Percentiles rank a stretch among this genome's conserved stretches.
phyloP scores from a whole-genome alignment of 495 filamentous ascomycete genomes.

The Aspergillus kassunensis region DNA sequence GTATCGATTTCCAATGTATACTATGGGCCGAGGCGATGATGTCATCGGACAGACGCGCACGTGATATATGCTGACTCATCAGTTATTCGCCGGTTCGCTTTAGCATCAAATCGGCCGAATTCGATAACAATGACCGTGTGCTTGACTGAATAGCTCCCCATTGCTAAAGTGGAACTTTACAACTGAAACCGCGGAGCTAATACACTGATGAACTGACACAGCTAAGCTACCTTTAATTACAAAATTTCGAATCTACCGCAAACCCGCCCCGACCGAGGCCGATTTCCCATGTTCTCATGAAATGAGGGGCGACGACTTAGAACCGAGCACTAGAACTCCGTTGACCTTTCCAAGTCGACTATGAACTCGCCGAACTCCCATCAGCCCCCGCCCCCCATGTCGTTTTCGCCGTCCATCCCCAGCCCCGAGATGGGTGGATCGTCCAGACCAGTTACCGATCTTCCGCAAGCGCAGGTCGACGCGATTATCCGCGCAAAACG shows the following conservation, averaged over 20 bases:
- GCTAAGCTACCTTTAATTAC: not conserved
- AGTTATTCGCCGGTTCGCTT: too few species aligned
- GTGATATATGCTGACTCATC: not conserved
- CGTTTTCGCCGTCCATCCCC: slow-evolving; percentile 31
- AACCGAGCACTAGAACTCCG: not conserved
- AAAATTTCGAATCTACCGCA: not conserved
- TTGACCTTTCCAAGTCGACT: not conserved
- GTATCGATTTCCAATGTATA: too few species aligned
- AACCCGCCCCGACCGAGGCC: not conserved
- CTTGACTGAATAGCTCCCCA: not conserved
- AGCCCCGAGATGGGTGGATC: slow-evolving; percentile 25
- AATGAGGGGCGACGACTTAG: not conserved
- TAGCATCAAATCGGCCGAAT: not conserved
- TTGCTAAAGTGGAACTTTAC: not conserved
- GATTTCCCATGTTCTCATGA: not conserved
- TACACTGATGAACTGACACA: not conserved
- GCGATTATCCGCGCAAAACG: slow-evolving; percentile 49
- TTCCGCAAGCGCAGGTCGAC: slow-evolving; percentile 45
- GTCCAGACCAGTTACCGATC: slow-evolving; percentile 35
- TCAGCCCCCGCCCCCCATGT: slow-evolving; percentile 27
- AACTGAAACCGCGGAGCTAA: too few species aligned
- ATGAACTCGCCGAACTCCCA: slow-evolving; percentile 38
- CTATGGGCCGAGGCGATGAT: not conserved
- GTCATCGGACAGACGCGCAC: not conserved
- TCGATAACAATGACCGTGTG: too few species aligned